Base-by-base conservation (phyloP, 2,329 filamentous ascomycete genomes). In the Exserohilum turcica region DNA sequence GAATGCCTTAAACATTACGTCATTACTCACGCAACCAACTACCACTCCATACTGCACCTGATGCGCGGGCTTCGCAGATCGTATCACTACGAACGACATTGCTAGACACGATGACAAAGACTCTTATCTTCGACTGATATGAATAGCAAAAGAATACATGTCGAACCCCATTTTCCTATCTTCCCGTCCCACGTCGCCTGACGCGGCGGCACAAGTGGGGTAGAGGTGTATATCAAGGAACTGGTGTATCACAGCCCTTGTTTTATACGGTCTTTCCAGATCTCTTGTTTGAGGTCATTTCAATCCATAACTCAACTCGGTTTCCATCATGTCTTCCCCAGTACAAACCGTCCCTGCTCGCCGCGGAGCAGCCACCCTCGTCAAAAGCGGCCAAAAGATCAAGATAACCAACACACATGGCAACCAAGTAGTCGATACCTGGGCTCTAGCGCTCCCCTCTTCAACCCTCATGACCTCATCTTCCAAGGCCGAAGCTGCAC, bases 351-450 rank as follows among this genome's bases (percentile, higher is more conserved):
- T 80, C 29, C 77, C 76, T 32, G 78, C 79, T 21, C 76, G 79
- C 42, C 75, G 74, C 52, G 76, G 76, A 67, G 74, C 75, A 19
- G 77, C 77, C 48, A 71, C 78, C 13, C 44, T 67, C 13, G 61
- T 80, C 37, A 59, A 59, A 15, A 48, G 60, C 5, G 69, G 70
- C 28, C 77, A 80, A 55, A 72, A 67, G 33, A 70, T 81, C 56
- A 79, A 76, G 51, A 72, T 81, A 50, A 75, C 72, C 61, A 81
- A 81, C 64, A 79, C 78, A 1, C 65, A 76, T 51, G 79, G 79
- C 45, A 77, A 78, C 45, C 79, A 81, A 65, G 79, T 82, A 16
- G 70, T 81, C 35, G 79, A 82, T 59, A 80, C 79, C 39, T 81
- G 77, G 77, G 77, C 77, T 3, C 77, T 81, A 54, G 74, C 76